Evolutionary conservation across 176 grass and related monocot genomes (phyloP), one percentile per base, ranked within the genome.

Genomic region (Aegilops longissima): DNA sequence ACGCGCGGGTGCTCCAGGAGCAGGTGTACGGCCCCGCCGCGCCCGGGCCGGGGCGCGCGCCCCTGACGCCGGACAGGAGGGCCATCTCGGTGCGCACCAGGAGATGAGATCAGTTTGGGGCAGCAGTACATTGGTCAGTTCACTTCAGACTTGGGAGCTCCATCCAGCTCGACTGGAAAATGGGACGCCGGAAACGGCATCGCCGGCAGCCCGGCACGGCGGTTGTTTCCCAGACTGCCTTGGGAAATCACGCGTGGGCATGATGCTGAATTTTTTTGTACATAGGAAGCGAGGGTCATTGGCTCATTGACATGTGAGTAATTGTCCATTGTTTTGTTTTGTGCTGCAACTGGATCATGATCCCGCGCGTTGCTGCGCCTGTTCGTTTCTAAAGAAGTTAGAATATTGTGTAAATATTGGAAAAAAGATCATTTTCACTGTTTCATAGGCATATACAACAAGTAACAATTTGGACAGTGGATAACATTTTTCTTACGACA

Each of bases 1-100:
- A 84, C 89, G 85, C 77, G 62, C 89, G 89, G 70, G 36, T 70
- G 77, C n/a, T 85, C 62, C 89, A 91, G 86, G 89, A 91, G 89
- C 58, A 54, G 70, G 70, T 88, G 77, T 91, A 91, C 81, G 89
- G 89, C 81, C 0, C 25, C 73, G 80, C 30, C 52, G 45, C 67
- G 36, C 64, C 54, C 39, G 40, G 12, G 25, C 30, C 89, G 21
- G 85, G 70, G 18, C 80, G 61, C 20, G 80, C 6, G 3, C 77
- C 77, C 62, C 54, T 91, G 77, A 24, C 75, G 81, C 76, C 77
- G 82, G 85, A 91, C 47, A 61, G 47, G 68, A 84, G 85, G 70
- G 4, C 81, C 47, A 70, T 33, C 62, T 91, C 89, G 49, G 89
- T 77, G 70, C 89, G 89, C 51, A 81, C 77, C 29, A 68, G 89